These are phyloP conservation scores for Populus davidiana DNA, from an alignment of 345 rosid genomes.

Conservation along the genomic window DNA sequence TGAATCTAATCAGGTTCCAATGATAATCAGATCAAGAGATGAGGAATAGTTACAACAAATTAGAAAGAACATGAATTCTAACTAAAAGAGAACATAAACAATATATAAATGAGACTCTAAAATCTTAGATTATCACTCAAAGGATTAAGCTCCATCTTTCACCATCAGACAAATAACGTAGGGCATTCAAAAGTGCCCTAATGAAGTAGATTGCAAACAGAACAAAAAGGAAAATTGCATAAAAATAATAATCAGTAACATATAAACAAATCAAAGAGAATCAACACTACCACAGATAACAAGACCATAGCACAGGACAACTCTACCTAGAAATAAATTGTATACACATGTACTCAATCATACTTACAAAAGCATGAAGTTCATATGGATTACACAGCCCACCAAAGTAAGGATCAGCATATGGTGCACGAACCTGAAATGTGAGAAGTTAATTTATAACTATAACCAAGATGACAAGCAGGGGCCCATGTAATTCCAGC, in stretches of 20 bases:
- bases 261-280: not conserved
- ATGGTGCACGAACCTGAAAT: constrained; percentile 31
- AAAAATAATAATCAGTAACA: not conserved
- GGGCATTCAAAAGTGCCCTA: not conserved
- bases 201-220: not conserved
- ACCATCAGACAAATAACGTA: not conserved
- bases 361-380: constrained; percentile 46
- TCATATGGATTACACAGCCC: constrained; percentile 41
- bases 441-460: constrained; percentile 6
- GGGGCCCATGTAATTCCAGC: not conserved
- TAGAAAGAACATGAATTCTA: not conserved
- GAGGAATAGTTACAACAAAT: not conserved
- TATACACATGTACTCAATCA: not conserved
- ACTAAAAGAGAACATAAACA: not conserved
- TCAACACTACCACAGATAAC: not conserved
- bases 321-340: not conserved
- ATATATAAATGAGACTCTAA: not conserved
- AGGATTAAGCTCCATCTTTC: not conserved
- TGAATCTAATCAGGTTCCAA: constrained; percentile 26
- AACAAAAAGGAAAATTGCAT: not conserved
- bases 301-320: not conserved
- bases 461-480: constrained; percentile 2
- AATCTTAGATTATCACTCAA: not conserved
- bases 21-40: not conserved
- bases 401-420: constrained; percentile 34